Evolutionary conservation across 202 grass and related monocot species (phyloP), one percentile per base, ranked within the genome.

Genomic region (Eragrostis tef): DNA sequence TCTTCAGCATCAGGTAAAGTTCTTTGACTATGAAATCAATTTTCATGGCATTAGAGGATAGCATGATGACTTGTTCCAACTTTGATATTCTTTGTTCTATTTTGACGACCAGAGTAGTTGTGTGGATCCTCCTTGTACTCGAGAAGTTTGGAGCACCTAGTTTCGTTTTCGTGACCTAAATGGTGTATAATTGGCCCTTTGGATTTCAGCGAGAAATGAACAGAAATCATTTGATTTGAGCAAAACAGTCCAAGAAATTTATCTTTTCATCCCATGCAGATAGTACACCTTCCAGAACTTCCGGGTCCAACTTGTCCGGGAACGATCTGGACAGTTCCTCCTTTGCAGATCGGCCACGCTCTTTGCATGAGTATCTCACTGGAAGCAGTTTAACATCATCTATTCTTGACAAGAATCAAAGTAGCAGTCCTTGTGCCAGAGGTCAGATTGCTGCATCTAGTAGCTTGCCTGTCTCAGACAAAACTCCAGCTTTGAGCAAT

Each of bases 1-100:
- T 66, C 80, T 44, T 67, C 45, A 31, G 44, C 36, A 82, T 88
- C 83, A 84, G 91, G 91, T 82, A 84, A 77, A 81, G 19, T 57
- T 57, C 21, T 41, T 24, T 51, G 15, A 13, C 19, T 11, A 16
- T 73, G 20, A 73, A 65, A 29, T 17, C 80, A 80, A 36, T 58
- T 86, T 73, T 48, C 42, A 27, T 19, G 17, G 47, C 64, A 64
- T 52, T 53, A 24, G 2, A 66, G 41, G 34, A 67, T 43, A 79
- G 46, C 58, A 72, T 54, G 19, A 72, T 85, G 36, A 79, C 50
- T 70, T 25, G 43, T 46, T 21, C 14, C 22, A 62, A 58, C 63
- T 69, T 44, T 58, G 26, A 62, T 75, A 39, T 75, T 79, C 7
- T 81, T 75, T 63, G 45, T 47, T 76, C 44, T 75, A 49, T 61